phyloP scores from a whole-genome alignment of 2,329 filamentous ascomycete species.

The Monilinia laxa region DNA sequence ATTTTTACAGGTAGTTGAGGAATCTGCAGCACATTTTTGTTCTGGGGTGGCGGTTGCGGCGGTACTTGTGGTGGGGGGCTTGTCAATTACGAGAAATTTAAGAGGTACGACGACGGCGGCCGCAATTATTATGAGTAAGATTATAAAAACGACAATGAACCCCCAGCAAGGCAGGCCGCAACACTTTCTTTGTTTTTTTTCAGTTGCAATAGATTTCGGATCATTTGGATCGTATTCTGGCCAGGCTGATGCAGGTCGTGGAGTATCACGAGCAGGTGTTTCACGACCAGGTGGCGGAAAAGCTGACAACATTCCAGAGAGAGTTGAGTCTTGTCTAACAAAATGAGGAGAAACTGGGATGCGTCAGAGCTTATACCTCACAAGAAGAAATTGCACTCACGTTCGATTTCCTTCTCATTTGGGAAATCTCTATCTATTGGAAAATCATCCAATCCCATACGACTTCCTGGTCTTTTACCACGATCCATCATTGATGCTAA shows the following conservation, averaged over 20 bases:
- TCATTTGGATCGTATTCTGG: constrained; percentile 37
- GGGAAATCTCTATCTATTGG: constrained; percentile 42
- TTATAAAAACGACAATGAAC: constrained; percentile 64
- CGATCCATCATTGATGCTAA: constrained; percentile 85
- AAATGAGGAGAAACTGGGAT: constrained; percentile 8
- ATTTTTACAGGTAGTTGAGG: constrained; percentile 65
- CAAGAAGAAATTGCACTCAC: constrained; percentile 26
- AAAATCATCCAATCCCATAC: constrained; percentile 54
- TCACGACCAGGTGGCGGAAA: constrained; percentile 62
- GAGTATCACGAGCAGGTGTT: constrained; percentile 43
- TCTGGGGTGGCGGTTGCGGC: constrained; percentile 24
- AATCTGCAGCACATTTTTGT: constrained; percentile 55
- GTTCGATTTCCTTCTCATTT: constrained; percentile 33
- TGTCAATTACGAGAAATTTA: constrained; percentile 61
- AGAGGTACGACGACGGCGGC: constrained; percentile 81
- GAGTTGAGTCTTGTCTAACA: constrained; percentile 37
- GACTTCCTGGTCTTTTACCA: constrained; percentile 65
- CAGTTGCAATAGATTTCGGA: constrained; percentile 17
- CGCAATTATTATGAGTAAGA: constrained; percentile 70
- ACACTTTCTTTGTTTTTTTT: constrained; percentile 55
- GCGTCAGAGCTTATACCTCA: constrained; percentile 1
- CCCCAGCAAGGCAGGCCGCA: constrained; percentile 83
- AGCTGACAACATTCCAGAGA: constrained; percentile 64
- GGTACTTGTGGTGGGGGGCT: constrained; percentile 40
- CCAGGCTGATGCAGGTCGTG: constrained; percentile 42